phyloP scores from a whole-genome alignment of 176 grass and related monocot genomes.

The Calamus simplicifolius region DNA sequence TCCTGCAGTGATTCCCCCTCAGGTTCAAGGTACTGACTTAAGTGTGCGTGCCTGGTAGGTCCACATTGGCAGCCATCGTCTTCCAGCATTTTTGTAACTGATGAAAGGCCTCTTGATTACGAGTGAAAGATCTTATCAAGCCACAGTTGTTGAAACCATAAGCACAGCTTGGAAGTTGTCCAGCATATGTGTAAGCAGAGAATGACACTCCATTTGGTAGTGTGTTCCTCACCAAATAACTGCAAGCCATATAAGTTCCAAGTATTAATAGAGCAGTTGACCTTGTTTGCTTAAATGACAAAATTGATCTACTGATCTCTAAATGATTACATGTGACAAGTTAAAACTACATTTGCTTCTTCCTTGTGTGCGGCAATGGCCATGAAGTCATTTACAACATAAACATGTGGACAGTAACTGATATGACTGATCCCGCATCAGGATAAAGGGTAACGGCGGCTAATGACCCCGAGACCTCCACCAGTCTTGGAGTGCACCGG shows the following conservation, averaged over 20 bases:
- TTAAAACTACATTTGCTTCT: conserved; percentile 55
- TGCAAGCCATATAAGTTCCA: neutral
- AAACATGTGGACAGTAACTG: too few species aligned
- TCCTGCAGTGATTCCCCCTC: conserved; percentile 41
- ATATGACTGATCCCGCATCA: too few species aligned
- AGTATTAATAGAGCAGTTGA: too few species aligned
- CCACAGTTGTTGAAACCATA: conserved; percentile 88
- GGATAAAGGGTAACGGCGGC: too few species aligned
- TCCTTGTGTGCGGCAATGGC: conserved; percentile 77
- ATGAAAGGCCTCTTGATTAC: neutral
- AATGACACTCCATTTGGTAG: conserved; percentile 50
- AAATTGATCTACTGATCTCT: too few species aligned
- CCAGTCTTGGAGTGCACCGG: too few species aligned
- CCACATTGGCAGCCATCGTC: too few species aligned
- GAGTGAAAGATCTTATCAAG: conserved; percentile 25
- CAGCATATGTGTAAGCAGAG: conserved; percentile 67
- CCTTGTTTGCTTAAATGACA: too few species aligned
- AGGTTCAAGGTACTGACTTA: conserved; percentile 57
- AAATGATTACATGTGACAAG: conserved; percentile 51
- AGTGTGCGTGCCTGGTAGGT: conserved; percentile 63
- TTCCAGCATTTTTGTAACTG: neutral
- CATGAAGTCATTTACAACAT: conserved; percentile 42
- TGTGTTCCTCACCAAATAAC: conserved; percentile 50
- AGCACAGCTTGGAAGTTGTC: conserved; percentile 81
- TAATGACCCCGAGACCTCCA: too few species aligned